Conservation (phyloP, 345 rosid species). For the Mangifera indica region DNA sequence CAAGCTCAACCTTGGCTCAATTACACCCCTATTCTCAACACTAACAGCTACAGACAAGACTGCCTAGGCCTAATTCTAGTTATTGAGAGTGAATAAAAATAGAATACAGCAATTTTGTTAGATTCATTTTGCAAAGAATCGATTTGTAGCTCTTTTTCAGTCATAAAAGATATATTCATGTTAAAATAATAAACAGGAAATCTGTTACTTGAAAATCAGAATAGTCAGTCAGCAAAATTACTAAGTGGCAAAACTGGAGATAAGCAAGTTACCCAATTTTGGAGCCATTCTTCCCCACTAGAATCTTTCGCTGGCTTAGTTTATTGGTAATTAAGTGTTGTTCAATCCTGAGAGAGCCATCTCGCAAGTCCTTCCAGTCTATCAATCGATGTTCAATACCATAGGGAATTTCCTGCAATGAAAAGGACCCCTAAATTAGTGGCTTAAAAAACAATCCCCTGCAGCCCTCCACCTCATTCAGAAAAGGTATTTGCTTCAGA, state of each 20-base stretch:
- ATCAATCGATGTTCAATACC: slow-evolving; percentile 74
- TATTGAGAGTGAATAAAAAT: neutral
- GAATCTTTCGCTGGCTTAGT: slow-evolving; percentile 85
- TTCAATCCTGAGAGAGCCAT: slow-evolving; percentile 88
- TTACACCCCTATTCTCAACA: no score
- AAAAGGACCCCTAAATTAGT: neutral
- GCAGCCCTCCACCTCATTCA: neutral
- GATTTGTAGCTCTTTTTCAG: no score
- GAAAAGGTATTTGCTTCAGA: neutral
- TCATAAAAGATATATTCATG: neutral
- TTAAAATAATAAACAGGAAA: neutral
- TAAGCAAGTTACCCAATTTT: slow-evolving; percentile 65
- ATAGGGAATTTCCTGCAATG: slow-evolving; percentile 78
- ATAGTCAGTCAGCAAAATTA: neutral
- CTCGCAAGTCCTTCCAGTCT: slow-evolving; percentile 80
- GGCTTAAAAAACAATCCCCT: neutral
- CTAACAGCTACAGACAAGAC: neutral
- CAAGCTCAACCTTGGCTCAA: no score
- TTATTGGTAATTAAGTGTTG: slow-evolving; percentile 76
- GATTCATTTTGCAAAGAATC: neutral
- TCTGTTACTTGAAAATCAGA: neutral
- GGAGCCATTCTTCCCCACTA: slow-evolving; percentile 86
- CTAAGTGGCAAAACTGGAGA: neutral
- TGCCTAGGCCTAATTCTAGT: neutral
- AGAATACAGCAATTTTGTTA: neutral